Evolutionary conservation across 164 flowering plant species (phyloP), one percentile per base, ranked within the genome.

Genomic region (Magnolia changhungtana): DNA sequence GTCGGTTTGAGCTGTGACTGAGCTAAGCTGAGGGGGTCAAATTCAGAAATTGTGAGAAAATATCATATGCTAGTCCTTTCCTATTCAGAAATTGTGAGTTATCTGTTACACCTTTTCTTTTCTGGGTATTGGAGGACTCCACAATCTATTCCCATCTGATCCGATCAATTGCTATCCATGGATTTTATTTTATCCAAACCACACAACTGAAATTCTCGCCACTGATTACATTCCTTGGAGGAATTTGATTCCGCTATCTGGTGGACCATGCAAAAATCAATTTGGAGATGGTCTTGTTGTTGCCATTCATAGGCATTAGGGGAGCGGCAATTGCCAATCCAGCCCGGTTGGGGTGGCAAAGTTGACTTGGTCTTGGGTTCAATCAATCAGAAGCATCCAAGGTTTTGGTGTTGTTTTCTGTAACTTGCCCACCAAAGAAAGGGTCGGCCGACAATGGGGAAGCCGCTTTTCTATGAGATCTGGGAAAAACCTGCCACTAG

Each of bases 401-500:
- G 29, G 1, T 63, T 72, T 73, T 73, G 50, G n/a, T 16, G 71
- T 29, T 14, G 50, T 14, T 13, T 13, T 10, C 21, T 72, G 65
- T 72, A 24, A 24, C 65, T 16, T 73, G 50, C 49, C 37, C 49
- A 50, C 8, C 31, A 23, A 20, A 65, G n/a, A 64, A 74, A 64
- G 69, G 59, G 20, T 7, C n/a, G 23, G 16, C 27, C 16, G n/a
- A 37, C 51, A 8, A 95, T 96, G 99, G 99, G 99, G 75, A 94
- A 77, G 81, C 98, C 98, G 49, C 78, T 96, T 68, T 59, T 94
- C 6, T 87, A 80, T 81, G 97, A 96, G 86, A 91, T 94, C n/a
- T 61, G 85, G 72, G 90, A 96, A 64, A 96, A 94, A 71, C 98
- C 99, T n/a, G 98, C 91, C 55, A 96, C 98, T 7, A 96, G 98